Evolutionary conservation across 805 yeast species (phyloP).

Genomic region (Saccharomycopsis olivae): DNA sequence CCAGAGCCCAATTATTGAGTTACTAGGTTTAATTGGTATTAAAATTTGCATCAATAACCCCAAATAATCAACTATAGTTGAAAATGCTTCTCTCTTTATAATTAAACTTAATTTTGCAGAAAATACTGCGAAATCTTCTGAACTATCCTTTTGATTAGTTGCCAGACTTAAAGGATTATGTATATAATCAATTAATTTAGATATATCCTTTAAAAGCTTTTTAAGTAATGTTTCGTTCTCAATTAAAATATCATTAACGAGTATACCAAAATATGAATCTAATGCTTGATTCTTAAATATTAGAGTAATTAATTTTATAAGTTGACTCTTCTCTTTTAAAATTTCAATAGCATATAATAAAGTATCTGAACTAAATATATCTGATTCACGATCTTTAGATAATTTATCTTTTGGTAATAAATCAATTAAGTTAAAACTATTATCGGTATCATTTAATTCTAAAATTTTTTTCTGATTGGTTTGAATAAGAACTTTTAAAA

Average conservation of each 20-base stretch:
- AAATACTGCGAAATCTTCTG: no score
- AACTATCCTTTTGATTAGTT: no score
- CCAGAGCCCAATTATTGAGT: slow-evolving; percentile 39
- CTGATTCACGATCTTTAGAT: not conserved
- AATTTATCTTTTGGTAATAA: slow-evolving; percentile 19
- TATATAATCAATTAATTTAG: no score
- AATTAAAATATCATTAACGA: no score
- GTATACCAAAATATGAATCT: no score
- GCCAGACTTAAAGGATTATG: no score
- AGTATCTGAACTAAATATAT: slow-evolving; percentile 2
- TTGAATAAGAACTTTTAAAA: slow-evolving; percentile 37
- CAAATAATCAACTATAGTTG: slow-evolving; percentile 27
- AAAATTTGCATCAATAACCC: slow-evolving; percentile 32
- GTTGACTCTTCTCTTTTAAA: slow-evolving; percentile 10
- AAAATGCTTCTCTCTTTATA: slow-evolving; percentile 24
- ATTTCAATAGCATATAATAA: slow-evolving; percentile 10
- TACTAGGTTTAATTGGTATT: slow-evolving; percentile 28
- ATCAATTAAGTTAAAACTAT: slow-evolving; percentile 20
- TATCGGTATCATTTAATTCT: slow-evolving; percentile 2
- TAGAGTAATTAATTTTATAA: slow-evolving; percentile 4
- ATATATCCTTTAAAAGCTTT: no score
- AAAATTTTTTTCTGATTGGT: slow-evolving; percentile 21
- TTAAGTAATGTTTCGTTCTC: no score
- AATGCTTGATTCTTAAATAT: slow-evolving; percentile 10
- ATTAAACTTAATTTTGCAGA: no score